Base-by-base conservation (phyloP, 2,329 filamentous ascomycete species). In the Cladosporium sp. region DNA sequence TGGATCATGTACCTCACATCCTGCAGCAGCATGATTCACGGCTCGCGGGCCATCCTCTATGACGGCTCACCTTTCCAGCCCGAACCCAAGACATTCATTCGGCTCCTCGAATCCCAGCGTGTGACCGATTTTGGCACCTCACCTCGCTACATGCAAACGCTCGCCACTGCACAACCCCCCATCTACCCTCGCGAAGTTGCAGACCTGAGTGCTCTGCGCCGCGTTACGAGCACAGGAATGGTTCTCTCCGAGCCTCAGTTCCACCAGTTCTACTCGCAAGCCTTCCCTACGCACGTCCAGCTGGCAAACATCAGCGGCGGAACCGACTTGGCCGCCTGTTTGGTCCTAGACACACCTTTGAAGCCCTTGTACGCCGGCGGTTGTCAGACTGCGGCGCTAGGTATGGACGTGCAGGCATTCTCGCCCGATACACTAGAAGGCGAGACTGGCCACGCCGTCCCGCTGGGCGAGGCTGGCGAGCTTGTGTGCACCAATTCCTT, bases 1-100 rank as follows among this genome's bases (percentile, higher is more conserved):
- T 95, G 89, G 89, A 93, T 95, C 70, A 95, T 95, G 89, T 93
- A 92, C 65, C 72, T 90, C 8, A 71, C 75, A 2, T 79, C 77
- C 35, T 73, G 88, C 0, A 74, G 76, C 16, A 73, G 76, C 3
- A 73, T 92, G 7, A 61, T 85, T 1, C 70, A 76, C 37, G 87
- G 87, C 7, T 75, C 76, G 0, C 76, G 81, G 5, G 74, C 79
- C 1, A 69, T 95, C 1, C 73, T 92, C n/a, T 95, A 95, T 66
- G 89, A 95, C 64, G 89, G 89, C 3, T 89, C 84, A 8, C 89
- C 89, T 0, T 89, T 95, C 68, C 71, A 83, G 43, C 89, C 89
- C 0, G 81, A 87, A 56, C 71, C 82, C 1, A 76, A 72, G 14
- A 76, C 80, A 3, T 82, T 89, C 59, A 70, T 90, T 31, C 77